Percentiles rank a stretch among this genome's conserved stretches.
Conservation (phyloP, 805 yeast species). For the Ogataea polymorpha region DNA sequence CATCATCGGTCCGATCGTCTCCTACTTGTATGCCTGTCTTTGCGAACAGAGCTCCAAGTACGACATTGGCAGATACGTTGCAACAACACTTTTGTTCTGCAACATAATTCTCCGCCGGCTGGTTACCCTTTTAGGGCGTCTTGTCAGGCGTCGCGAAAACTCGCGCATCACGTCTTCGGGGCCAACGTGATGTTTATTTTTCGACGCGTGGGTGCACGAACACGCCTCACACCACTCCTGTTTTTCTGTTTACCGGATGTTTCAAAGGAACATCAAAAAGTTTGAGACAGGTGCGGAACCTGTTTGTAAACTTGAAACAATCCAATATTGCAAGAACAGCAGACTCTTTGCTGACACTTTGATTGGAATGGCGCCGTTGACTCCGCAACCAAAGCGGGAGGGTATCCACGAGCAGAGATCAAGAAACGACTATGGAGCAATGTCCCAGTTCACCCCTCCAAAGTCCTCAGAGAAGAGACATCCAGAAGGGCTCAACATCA, state of each 20-base stretch:
- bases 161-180: neutral
- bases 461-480: constrained; percentile 14
- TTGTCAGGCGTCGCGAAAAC: neutral
- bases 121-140: neutral
- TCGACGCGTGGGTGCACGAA: constrained; percentile 5
- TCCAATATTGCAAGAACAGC: neutral
- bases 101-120: neutral
- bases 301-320: constrained; percentile 6
- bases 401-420: neutral
- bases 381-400: constrained; percentile 12
- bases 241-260: constrained; percentile 7
- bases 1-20: neutral
- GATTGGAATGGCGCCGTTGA: constrained; percentile 7
- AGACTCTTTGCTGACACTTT: neutral
- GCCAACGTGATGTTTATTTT: constrained; percentile 1
- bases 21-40: neutral
- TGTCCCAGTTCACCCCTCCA: constrained; percentile 15
- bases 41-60: neutral
- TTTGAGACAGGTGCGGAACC: neutral
- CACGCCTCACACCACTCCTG: constrained; percentile 22
- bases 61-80: neutral
- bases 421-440: neutral
- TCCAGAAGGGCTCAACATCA: neutral
- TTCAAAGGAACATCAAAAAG: constrained; percentile 7
- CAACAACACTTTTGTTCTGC: neutral